A percentile compares a stretch with the other conserved stretches of the same genome.
phyloP scores from a whole-genome alignment of 345 rosid genomes.

The Gynandropsis gynandra region DNA sequence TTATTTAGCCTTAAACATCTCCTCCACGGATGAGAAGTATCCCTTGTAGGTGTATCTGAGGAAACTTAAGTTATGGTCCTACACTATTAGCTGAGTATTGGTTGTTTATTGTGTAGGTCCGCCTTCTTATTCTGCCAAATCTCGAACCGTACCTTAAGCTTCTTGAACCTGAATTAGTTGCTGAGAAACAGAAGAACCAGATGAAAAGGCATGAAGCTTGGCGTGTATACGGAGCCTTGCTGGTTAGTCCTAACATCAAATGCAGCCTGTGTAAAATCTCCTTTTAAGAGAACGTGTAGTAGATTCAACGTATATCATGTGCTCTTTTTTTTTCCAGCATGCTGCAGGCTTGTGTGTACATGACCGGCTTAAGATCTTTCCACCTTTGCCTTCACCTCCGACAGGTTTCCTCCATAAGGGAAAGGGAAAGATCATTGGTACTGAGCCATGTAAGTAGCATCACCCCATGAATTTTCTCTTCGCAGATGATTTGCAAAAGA shows the following conservation, averaged over 20 bases:
- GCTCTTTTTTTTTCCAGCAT: slow-evolving; percentile 38
- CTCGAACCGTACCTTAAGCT: slow-evolving; percentile 68
- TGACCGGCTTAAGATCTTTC: slow-evolving; percentile 68
- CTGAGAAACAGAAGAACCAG: slow-evolving; percentile 80
- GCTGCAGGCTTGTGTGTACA: slow-evolving; percentile 68
- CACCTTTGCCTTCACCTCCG: slow-evolving; percentile 49
- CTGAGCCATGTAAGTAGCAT: slow-evolving; percentile 39
- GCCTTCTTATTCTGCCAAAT: slow-evolving; percentile 70
- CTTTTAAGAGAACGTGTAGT: slow-evolving; percentile 2
- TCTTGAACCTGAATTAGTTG: slow-evolving; percentile 85
- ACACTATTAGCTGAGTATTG: slow-evolving; percentile 1
- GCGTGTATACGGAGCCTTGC: slow-evolving; percentile 81
- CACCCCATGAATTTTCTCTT: background rate
- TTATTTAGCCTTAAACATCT: background rate
- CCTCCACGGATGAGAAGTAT: slow-evolving; percentile 5
- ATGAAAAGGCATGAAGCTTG: slow-evolving; percentile 89
- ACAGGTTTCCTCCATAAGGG: slow-evolving; percentile 36
- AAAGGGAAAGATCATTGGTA: slow-evolving; percentile 36
- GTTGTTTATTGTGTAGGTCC: slow-evolving; percentile 40
- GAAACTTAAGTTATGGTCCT: slow-evolving; percentile 1
- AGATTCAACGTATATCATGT: background rate
- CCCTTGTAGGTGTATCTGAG: background rate
- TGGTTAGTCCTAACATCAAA: slow-evolving; percentile 40
- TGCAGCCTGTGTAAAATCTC: slow-evolving; percentile 6
- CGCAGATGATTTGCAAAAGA: background rate